Percentiles rank a stretch among this genome's conserved stretches.
phyloP scores from a whole-genome alignment of 2,329 filamentous ascomycete species.

The Fusarium sp. region DNA sequence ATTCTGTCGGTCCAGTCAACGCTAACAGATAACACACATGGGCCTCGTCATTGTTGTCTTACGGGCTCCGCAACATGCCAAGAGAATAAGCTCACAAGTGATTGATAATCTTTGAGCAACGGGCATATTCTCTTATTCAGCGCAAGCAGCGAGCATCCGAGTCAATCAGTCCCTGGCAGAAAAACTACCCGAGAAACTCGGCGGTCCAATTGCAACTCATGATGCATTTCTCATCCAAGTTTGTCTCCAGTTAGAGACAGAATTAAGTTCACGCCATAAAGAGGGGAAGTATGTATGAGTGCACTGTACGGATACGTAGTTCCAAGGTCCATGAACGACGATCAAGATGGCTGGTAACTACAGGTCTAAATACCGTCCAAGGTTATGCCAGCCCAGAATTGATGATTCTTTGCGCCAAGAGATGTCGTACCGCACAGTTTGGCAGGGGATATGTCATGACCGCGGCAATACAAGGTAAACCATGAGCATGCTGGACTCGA shows the following conservation, averaged over 20 bases:
- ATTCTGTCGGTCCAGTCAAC: slow-evolving; percentile 12
- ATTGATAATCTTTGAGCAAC: neutral
- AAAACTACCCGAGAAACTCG: neutral
- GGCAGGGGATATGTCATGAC: neutral
- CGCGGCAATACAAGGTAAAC: neutral
- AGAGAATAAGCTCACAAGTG: slow-evolving; percentile 10
- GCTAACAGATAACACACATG: slow-evolving; percentile 21
- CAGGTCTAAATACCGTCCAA: neutral
- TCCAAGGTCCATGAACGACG: neutral
- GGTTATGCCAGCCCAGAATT: neutral
- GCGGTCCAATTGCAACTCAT: neutral
- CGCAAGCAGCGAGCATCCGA: neutral
- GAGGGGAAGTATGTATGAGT: neutral
- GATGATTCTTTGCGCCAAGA: neutral
- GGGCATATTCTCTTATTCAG: neutral
- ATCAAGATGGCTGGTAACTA: neutral
- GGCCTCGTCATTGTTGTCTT: neutral
- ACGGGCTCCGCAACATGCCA: neutral
- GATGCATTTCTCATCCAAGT: neutral
- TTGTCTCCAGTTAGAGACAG: neutral
- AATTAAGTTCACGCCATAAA: slow-evolving; percentile 2
- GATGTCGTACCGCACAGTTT: neutral
- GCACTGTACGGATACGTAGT: too few species aligned
- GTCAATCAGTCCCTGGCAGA: neutral
- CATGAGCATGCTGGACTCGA: neutral